These are phyloP conservation scores for Aegle marmelos DNA, from an alignment of 345 rosid species.

Conservation along the genomic window DNA sequence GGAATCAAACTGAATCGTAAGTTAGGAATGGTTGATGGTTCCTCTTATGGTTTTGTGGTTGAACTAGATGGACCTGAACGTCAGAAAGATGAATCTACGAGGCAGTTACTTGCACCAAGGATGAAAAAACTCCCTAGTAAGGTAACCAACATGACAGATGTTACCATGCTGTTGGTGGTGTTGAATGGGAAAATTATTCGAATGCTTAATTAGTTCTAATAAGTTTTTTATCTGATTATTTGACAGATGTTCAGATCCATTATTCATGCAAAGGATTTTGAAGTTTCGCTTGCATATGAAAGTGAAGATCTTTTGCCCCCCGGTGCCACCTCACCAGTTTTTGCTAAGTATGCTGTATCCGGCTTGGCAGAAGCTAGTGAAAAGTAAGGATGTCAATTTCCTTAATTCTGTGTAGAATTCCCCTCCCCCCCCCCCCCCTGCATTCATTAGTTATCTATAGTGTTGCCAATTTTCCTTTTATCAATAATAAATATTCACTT, in stretches of 20 bases:
- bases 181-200: background rate
- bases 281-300: slow-evolving; percentile 81
- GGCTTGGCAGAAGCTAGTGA: slow-evolving; percentile 76
- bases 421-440: background rate
- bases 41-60: slow-evolving; percentile 69
- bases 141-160: slow-evolving; percentile 41
- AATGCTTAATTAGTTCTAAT: slow-evolving; percentile 16
- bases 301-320: slow-evolving; percentile 76
- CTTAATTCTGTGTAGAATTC: background rate
- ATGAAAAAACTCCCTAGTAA: slow-evolving; percentile 97
- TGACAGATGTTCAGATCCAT: slow-evolving; percentile 87
- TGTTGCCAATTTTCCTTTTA: background rate
- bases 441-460: slow-evolving; percentile 6
- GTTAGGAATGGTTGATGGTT: slow-evolving; percentile 95
- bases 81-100: slow-evolving; percentile 60
- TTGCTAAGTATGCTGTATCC: slow-evolving; percentile 82
- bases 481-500: background rate
- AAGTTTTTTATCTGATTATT: slow-evolving; percentile 16
- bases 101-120: slow-evolving; percentile 76
- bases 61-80: slow-evolving; percentile 80
- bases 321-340: slow-evolving; percentile 56
- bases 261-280: slow-evolving; percentile 81
- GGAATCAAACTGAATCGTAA: slow-evolving; percentile 94
- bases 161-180: background rate
- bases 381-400: slow-evolving; percentile 53